Percentiles rank a stretch among this genome's conserved stretches.
Conservation (phyloP, 208 protist genomes). For the Leishmania tarentolae region DNA sequence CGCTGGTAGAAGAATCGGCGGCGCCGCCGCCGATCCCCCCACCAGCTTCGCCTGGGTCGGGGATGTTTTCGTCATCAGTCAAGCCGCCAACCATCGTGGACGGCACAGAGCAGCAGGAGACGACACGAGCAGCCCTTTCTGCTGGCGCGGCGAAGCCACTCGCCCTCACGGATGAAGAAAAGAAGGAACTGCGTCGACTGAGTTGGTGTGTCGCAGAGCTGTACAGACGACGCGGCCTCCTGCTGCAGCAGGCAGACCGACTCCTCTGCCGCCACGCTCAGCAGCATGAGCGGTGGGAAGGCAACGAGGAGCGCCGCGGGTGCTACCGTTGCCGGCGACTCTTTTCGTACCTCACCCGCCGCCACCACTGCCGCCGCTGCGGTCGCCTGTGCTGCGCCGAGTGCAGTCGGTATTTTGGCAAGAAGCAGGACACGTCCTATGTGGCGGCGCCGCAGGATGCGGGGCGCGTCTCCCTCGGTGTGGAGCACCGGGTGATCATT, state of each 20-base stretch:
- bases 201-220: conserved; percentile 29
- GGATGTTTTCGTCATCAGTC: background rate
- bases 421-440: conserved; percentile 50
- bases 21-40: background rate
- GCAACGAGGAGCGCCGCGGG: conserved; percentile 39
- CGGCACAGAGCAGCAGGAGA: background rate
- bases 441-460: conserved; percentile 10
- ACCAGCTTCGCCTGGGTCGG: background rate
- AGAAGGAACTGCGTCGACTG: conserved; percentile 19
- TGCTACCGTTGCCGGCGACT: conserved; percentile 53
- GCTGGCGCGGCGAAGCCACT: background rate
- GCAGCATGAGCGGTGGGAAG: conserved; percentile 50
- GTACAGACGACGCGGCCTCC: conserved; percentile 32
- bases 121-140: background rate
- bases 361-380: conserved; percentile 80
- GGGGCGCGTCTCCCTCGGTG: background rate
- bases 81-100: background rate
- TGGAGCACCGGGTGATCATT: conserved; percentile 33
- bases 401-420: conserved; percentile 60
- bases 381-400: conserved; percentile 61
- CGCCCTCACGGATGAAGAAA: conserved; percentile 21
- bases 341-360: conserved; percentile 49
- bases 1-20: background rate
- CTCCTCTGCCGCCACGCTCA: conserved; percentile 39
- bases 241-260: conserved; percentile 39